These are phyloP conservation scores for Beta vulgaris DNA, from an alignment of 148 eudicot genomes.

Conservation along the genomic window DNA sequence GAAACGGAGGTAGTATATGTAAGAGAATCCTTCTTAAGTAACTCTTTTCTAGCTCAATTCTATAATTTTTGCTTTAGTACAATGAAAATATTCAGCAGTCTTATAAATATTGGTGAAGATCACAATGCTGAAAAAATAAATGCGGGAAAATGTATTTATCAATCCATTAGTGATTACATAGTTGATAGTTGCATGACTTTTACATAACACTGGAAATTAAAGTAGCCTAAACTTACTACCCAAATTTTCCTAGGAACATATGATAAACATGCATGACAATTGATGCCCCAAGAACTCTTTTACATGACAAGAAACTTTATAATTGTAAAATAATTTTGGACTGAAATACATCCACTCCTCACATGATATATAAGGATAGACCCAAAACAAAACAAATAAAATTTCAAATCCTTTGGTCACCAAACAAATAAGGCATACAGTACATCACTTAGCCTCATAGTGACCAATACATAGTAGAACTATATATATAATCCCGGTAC, in stretches of 20 bases:
- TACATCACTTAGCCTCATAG: neutral
- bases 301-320: neutral
- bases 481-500: slow-evolving; percentile 11
- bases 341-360: slow-evolving; percentile 27
- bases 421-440: neutral
- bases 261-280: neutral
- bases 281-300: neutral
- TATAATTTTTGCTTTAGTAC: too few species aligned
- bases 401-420: slow-evolving; percentile 13
- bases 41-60: too few species aligned
- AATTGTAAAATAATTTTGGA: neutral
- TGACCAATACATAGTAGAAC: slow-evolving; percentile 14
- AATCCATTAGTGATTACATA: neutral
- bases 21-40: too few species aligned
- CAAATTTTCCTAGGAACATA: neutral
- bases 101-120: neutral
- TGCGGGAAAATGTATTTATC: slow-evolving; percentile 6
- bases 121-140: neutral
- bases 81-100: too few species aligned
- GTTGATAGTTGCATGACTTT: neutral
- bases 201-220: neutral
- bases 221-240: slow-evolving; percentile 8
- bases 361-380: neutral
- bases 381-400: neutral
- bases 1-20: too few species aligned